Evolutionary conservation across 2,329 filamentous ascomycete species (phyloP).

Genomic region (Ophiostoma novo-ulmi): DNA sequence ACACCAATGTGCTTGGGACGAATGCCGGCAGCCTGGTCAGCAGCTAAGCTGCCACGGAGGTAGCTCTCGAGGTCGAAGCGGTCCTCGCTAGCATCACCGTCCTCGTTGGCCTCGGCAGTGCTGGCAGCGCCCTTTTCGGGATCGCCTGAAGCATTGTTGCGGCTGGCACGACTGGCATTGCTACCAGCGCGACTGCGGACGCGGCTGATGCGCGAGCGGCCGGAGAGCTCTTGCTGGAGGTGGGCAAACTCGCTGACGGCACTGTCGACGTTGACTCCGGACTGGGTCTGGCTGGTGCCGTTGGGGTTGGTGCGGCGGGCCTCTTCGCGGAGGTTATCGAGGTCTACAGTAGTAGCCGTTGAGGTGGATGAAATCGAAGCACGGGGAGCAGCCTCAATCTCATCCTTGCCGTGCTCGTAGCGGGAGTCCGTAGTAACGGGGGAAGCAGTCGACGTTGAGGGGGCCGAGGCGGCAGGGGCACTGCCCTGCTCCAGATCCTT

Average conservation of each 20-base stretch:
- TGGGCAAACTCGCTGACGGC: constrained; percentile 68
- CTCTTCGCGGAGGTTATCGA: constrained; percentile 40
- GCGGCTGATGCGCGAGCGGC: constrained; percentile 50
- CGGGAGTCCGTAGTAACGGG: constrained; percentile 10
- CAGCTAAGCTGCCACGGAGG: constrained; percentile 64
- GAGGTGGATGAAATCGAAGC: constrained; percentile 27
- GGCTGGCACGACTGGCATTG: constrained; percentile 38
- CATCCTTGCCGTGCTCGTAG: constrained; percentile 24
- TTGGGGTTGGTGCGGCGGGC: constrained; percentile 45
- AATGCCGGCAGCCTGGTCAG: constrained; percentile 72
- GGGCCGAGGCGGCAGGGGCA: background rate
- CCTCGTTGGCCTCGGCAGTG: constrained; percentile 28
- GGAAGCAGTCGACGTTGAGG: constrained; percentile 11
- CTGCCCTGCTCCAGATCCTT: constrained; percentile 28
- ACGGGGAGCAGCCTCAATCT: constrained; percentile 26
- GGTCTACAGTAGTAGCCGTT: constrained; percentile 31
- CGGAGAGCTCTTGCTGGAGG: constrained; percentile 57
- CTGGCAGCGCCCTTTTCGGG: constrained; percentile 49
- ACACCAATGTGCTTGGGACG: constrained; percentile 74
- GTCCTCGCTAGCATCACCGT: constrained; percentile 42
- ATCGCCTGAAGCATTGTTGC: constrained; percentile 39
- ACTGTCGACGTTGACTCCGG: constrained; percentile 58
- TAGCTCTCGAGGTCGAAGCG: constrained; percentile 72
- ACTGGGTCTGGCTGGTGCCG: constrained; percentile 40
- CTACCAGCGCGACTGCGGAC: constrained; percentile 39